phyloP scores from a whole-genome alignment of 2,329 filamentous ascomycete species.

The Plenodomus lindquistii region DNA sequence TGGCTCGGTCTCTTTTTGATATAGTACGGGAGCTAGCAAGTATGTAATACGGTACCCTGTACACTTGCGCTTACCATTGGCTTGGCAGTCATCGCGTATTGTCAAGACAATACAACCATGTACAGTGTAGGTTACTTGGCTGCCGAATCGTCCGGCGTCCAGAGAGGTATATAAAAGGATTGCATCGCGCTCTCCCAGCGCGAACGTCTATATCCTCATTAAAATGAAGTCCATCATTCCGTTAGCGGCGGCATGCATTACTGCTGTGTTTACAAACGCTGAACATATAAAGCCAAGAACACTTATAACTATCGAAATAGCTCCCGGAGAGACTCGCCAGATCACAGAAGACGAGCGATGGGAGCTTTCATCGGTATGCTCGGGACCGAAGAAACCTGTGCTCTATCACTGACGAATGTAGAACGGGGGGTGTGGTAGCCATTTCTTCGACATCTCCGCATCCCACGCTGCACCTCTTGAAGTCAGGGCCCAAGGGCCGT shows the following conservation, averaged over 20 bases:
- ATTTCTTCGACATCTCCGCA: conserved; percentile 27
- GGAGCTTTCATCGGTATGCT: conserved; percentile 60
- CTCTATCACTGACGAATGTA: no score
- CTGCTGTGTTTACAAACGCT: conserved; percentile 13
- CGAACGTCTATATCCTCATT: no score
- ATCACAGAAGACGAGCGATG: conserved; percentile 92
- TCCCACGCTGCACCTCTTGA: conserved; percentile 17
- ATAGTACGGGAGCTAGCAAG: no score
- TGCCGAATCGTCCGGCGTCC: no score
- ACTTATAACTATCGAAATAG: conserved; percentile 75
- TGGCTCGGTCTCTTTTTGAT: neutral
- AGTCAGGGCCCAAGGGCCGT: conserved; percentile 14
- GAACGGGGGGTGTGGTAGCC: conserved; percentile 20
- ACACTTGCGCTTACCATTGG: no score
- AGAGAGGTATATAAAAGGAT: no score
- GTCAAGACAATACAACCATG: no score
- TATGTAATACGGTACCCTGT: no score
- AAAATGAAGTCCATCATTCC: neutral
- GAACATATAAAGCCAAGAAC: conserved; percentile 16
- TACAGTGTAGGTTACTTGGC: no score
- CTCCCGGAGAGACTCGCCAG: conserved; percentile 76
- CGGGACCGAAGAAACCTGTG: no score
- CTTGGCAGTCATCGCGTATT: no score
- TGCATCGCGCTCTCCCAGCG: no score
- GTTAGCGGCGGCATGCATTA: conserved; percentile 14